Conservation (phyloP, 1,284 basidiomycete species). For the Leccinum fallax region DNA sequence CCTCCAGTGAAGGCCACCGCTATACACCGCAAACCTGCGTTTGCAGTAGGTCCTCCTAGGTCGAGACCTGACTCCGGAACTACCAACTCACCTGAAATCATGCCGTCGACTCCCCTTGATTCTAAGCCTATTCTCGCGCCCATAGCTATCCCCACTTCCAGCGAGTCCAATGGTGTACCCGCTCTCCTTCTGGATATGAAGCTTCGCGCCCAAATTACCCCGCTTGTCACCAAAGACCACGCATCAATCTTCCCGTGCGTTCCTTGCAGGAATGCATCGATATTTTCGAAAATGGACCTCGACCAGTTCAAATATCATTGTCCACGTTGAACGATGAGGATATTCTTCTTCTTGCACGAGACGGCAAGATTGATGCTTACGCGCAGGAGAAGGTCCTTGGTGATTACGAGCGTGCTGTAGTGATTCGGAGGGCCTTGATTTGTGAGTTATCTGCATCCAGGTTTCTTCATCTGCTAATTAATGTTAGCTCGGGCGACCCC, state of each 20-base stretch:
- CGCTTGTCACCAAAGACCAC: slow-evolving; percentile 20
- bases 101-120: slow-evolving; percentile 15
- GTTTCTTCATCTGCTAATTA: slow-evolving; percentile 10
- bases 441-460: slow-evolving; percentile 56
- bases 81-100: slow-evolving; percentile 20
- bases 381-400: slow-evolving; percentile 93
- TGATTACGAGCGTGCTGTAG: slow-evolving; percentile 86
- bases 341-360: slow-evolving; percentile 85
- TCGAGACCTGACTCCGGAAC: slow-evolving; percentile 17
- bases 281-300: slow-evolving; percentile 83
- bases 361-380: slow-evolving; percentile 93
- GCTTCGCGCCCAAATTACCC: slow-evolving; percentile 40
- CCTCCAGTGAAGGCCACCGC: slow-evolving; percentile 15
- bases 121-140: slow-evolving; percentile 30
- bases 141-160: slow-evolving; percentile 25
- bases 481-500: slow-evolving; percentile 77
- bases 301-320: slow-evolving; percentile 24
- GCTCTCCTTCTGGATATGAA: slow-evolving; percentile 54
- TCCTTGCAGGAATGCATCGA: slow-evolving; percentile 79
- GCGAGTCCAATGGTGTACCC: slow-evolving; percentile 29
- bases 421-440: slow-evolving; percentile 86
- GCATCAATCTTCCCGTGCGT: slow-evolving; percentile 42
- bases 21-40: slow-evolving; percentile 25
- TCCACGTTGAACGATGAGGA: slow-evolving; percentile 84
- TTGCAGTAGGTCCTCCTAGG: slow-evolving; percentile 30